Evolutionary conservation across 495 filamentous ascomycete species (phyloP).

Genomic region (Astrothelium macrocarpum): DNA sequence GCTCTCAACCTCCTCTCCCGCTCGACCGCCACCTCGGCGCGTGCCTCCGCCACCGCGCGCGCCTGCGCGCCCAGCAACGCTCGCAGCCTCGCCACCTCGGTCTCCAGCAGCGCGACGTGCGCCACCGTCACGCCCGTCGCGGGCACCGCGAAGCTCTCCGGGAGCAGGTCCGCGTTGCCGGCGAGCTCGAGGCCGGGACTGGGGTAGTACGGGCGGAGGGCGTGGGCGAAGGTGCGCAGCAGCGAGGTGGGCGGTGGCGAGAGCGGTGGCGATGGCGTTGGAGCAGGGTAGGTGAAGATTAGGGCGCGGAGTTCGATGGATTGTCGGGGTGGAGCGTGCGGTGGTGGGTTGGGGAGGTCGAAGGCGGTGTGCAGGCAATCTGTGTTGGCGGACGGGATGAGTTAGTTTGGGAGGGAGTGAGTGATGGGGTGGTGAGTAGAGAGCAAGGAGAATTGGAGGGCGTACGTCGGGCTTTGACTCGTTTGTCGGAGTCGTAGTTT

Average conservation of each 20-base stretch:
- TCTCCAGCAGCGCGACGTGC: neutral
- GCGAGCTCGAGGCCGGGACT: neutral
- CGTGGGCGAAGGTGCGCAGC: neutral
- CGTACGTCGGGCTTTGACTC: constrained; percentile 11
- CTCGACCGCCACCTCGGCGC: neutral
- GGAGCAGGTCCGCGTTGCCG: neutral
- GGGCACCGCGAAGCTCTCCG: neutral
- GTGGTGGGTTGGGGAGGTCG: constrained; percentile 12
- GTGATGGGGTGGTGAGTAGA: neutral
- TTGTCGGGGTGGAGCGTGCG: constrained; percentile 10
- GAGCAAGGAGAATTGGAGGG: neutral
- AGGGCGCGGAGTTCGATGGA: constrained; percentile 17
- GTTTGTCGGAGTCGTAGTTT: constrained; percentile 16
- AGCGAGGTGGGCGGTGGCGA: neutral
- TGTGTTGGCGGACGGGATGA: neutral
- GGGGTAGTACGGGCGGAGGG: neutral
- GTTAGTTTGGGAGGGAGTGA: neutral
- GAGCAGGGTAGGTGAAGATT: constrained; percentile 14
- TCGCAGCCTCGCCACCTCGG: neutral
- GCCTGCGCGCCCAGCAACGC: neutral
- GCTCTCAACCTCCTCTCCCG: neutral
- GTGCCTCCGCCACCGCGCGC: neutral
- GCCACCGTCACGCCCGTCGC: neutral
- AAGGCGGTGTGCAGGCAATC: constrained; percentile 17
- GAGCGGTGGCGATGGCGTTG: neutral